Evolutionary conservation across 306 rosid species (phyloP).

Genomic region (Inga leiocalycina): DNA sequence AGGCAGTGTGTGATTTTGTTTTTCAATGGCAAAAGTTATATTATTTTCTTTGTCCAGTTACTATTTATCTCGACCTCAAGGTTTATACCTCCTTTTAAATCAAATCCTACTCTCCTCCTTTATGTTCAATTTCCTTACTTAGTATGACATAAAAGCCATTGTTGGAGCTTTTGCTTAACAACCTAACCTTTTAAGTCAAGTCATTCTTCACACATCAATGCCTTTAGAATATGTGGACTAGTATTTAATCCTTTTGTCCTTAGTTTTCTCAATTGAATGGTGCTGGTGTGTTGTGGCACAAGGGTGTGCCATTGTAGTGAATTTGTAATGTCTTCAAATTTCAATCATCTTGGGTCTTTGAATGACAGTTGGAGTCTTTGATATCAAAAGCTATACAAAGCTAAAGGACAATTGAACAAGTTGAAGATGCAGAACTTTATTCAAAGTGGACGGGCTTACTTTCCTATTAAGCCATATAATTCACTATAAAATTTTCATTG

Average conservation of each 20-base stretch:
- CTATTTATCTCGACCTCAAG: background rate
- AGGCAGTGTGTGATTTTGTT: background rate
- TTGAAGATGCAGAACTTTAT: background rate
- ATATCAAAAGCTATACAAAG: background rate
- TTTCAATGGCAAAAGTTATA: background rate
- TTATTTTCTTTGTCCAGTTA: background rate
- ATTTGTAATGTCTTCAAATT: background rate
- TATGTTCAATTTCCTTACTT: background rate
- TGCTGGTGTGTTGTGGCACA: background rate
- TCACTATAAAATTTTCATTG: background rate
- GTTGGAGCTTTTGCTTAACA: background rate
- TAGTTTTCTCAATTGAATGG: background rate
- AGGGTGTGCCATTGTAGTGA: background rate
- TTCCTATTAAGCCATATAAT: background rate
- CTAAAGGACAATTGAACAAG: background rate
- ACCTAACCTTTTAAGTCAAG: background rate
- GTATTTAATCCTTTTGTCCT: too few relatives aligned
- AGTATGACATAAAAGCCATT: too few relatives aligned
- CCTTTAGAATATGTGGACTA: background rate
- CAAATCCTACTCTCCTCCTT: background rate
- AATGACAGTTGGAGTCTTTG: background rate
- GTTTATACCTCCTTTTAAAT: background rate
- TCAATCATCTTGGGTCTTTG: background rate
- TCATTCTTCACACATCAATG: background rate
- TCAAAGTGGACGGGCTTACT: constrained; percentile 4